These are phyloP conservation scores for Wickerhamiella pararugosa DNA, from an alignment of 1,139 yeast genomes.

Conservation along the genomic window DNA sequence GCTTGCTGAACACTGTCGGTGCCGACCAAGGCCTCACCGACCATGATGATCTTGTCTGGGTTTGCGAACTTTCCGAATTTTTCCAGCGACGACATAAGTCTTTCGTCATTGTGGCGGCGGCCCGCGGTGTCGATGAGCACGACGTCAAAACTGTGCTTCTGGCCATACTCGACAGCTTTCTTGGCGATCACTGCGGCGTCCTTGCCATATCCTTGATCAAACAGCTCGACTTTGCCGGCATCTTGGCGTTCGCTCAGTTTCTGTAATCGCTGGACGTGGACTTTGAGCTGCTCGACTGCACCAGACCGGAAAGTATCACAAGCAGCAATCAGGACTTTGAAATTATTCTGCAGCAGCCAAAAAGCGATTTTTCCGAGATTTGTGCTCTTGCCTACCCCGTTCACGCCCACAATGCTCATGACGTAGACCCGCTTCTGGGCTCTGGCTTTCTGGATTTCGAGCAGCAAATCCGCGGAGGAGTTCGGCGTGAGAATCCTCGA, in stretches of 20 bases:
- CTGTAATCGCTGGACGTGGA: constrained; percentile 74
- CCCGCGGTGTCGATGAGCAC: constrained; percentile 96
- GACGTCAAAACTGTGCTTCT: constrained; percentile 55
- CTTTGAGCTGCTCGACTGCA: constrained; percentile 91
- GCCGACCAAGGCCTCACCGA: constrained; percentile 95
- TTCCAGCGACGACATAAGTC: constrained; percentile 89
- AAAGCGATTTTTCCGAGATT: constrained; percentile 87
- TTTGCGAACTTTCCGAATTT: constrained; percentile 92
- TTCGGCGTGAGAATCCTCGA: constrained; percentile 82
- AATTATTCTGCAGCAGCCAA: constrained; percentile 84
- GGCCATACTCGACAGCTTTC: constrained; percentile 71
- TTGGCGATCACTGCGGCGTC: constrained; percentile 94
- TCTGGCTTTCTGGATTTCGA: constrained; percentile 38
- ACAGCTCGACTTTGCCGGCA: constrained; percentile 56
- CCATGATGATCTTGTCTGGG: constrained; percentile 96
- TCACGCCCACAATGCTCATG: constrained; percentile 92
- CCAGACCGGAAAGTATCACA: constrained; percentile 98
- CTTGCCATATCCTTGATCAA: constrained; percentile 93
- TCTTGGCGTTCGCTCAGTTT: constrained; percentile 39
- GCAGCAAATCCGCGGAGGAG: constrained; percentile 73
- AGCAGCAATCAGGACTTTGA: constrained; percentile 81
- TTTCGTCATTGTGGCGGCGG: constrained; percentile 87
- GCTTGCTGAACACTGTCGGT: constrained; percentile 97
- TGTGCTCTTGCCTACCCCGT: constrained; percentile 96
- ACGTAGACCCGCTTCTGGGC: constrained; percentile 48